Evolutionary conservation across 129 eudicot genomes (phyloP).

Genomic region (Apium graveolens): DNA sequence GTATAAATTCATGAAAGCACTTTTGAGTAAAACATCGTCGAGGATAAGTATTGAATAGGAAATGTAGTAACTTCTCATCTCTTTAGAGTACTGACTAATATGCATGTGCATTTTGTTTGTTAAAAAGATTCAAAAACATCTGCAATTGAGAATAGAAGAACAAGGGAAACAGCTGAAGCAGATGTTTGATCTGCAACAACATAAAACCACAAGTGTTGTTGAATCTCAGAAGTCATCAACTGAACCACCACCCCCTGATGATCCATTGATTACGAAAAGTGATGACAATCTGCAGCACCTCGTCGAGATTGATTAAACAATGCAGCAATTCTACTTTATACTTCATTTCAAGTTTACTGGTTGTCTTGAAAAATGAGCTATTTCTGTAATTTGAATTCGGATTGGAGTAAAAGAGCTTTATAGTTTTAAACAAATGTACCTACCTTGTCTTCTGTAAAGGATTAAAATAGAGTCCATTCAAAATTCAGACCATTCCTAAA

Average conservation of each 20-base stretch:
- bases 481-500: not conserved
- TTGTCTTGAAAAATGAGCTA: not conserved
- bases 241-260: constrained; percentile 1
- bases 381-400: not conserved
- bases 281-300: not conserved
- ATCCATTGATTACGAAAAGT: not conserved
- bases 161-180: constrained; percentile 63
- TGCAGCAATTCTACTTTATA: not conserved
- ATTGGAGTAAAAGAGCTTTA: not conserved
- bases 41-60: not conserved
- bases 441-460: not conserved
- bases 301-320: not conserved
- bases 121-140: constrained; percentile 50
- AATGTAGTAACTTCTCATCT: not conserved
- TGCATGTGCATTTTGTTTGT: not conserved
- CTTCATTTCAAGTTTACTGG: not conserved
- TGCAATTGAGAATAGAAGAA: constrained; percentile 77
- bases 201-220: constrained; percentile 27
- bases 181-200: constrained; percentile 65
- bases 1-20: constrained; percentile 19
- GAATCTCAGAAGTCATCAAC: constrained; percentile 28
- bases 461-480: not conserved
- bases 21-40: not conserved
- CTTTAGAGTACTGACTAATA: not conserved
- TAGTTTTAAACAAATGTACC: not conserved